phyloP scores from a whole-genome alignment of 2,329 filamentous ascomycete species.

The Alternaria longipes region DNA sequence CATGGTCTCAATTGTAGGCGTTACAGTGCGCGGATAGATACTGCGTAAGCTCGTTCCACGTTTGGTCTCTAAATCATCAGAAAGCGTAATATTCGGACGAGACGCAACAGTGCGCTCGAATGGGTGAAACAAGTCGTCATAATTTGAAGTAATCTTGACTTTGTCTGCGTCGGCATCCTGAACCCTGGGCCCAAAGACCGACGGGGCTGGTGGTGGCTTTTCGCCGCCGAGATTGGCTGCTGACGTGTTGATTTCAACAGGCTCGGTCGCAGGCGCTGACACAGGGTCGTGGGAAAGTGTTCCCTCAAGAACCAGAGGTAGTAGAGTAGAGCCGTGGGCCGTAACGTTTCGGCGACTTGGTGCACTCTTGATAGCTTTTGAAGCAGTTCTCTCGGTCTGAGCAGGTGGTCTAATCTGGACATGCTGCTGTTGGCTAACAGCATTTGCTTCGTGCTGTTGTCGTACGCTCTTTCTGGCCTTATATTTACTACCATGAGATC shows the following conservation, averaged over 20 bases:
- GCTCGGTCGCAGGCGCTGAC: not conserved
- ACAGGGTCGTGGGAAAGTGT: not conserved
- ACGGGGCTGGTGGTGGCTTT: not conserved
- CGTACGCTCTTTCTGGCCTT: not conserved
- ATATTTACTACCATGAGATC: not conserved
- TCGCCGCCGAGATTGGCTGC: not conserved
- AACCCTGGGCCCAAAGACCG: not conserved
- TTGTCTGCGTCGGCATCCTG: not conserved
- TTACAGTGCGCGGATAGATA: constrained; percentile 12
- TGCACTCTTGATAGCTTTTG: not conserved
- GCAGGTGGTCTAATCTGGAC: not conserved
- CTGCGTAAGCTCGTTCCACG: constrained; percentile 19
- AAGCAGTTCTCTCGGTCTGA: not conserved
- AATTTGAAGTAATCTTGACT: not conserved
- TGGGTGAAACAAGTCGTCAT: constrained; percentile 1
- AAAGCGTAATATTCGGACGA: not conserved
- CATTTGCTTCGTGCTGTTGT: not conserved
- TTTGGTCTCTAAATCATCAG: not conserved
- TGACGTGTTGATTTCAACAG: not conserved
- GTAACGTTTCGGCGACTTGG: not conserved
- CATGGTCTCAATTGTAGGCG: constrained; percentile 28
- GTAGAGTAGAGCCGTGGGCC: not conserved
- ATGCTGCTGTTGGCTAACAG: not conserved
- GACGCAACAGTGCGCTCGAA: constrained; percentile 14
- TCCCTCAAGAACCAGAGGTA: not conserved